Evolutionary conservation across 768 basidiomycete genomes (phyloP), one percentile per base, ranked within the genome.

Genomic region (Amanita jacksonii): DNA sequence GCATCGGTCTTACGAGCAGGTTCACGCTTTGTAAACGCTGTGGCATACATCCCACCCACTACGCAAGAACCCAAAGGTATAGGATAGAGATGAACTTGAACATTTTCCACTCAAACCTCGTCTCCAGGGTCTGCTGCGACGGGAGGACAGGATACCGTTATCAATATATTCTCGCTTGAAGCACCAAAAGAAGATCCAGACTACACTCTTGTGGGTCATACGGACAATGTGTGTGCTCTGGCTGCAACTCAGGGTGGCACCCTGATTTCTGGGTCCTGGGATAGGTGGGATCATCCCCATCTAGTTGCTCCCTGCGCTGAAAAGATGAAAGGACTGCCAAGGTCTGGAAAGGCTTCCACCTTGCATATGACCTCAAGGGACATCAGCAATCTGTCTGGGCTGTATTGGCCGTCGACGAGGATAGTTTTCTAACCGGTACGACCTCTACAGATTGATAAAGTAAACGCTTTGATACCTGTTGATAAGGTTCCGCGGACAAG

Each of bases 181-280:
- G 56, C 64, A 25, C 60, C 71, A 13, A 73, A 69, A 52, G 76
- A 77, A 45, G 84, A 92, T 47, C 91, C 94, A 16, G 71, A 77
- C 54, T 86, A 82, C 65, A 77, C 80, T 16, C 73, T 97, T 20
- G 58, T 97, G 27, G 96, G 94, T 18, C 96, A 99, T 61, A 76
- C 78, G 9, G 81, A 83, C 37, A 98, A 98, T 57, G 76, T 98
- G 27, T 98, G 93, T 61, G 74, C 87, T 16, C 67, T 99, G 45
- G 73, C 88, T 55, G 75, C 79, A 3, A 76, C 77, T 8, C 62
- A 74, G 7, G 71, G 72, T 38, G 88, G 89, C 12, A 70, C 76
- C 39, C 81, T 98, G 48, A 79, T 96, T 46, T 93, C 89, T 6
- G 96, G 96, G 15, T 94, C 90, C 33, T 99, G 96, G 96, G 96